Evolutionary conservation across 2,329 filamentous ascomycete species (phyloP), one percentile per base, ranked within the genome.

Genomic region (Colletotrichum plurivorum): DNA sequence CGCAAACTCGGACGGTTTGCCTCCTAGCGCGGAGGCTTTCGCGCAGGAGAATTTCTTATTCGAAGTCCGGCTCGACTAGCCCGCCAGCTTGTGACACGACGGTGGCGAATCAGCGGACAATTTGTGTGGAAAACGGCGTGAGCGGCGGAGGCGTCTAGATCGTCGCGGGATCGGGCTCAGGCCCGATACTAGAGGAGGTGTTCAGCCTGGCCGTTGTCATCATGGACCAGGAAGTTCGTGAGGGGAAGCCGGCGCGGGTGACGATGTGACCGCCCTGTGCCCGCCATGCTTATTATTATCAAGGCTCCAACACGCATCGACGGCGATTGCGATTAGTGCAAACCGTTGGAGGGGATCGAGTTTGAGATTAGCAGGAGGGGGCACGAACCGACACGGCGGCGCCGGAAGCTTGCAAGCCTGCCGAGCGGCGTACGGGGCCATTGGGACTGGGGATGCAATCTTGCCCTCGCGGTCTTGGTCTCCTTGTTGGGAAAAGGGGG

Each of bases 331-430:
- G 65, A 52, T 57, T 68, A 68, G 65, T 64, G 65, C 27, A 46
- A 52, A 45, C 46, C 36, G 20, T n/a, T 63, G 27, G 13, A 27
- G 36, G 45, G 25, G 36, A 46, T 57, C 59, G 52, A 36, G 41
- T 12, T 31, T 51, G 59, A 63, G 36, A 67, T 67, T 63, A 46
- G 22, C 53, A 63, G 65, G 65, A 67, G 65, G 58, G 64, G 65
- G 46, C 53, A 48, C 65, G 65, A 67, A 67, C 65, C 65, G 59
- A 67, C 53, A 36, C 59, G 53, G 60, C 65, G 65, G 65, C 59
- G 65, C 65, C 53, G 59, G 59, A 63, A 49, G 60, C 65, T 67
- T 56, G 36, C 64, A 52, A 63, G 56, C 57, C 49, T 49, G 51
- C 41, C 57, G 51, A 61, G 51, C 49, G 48, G 58, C 51, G 61